These are phyloP conservation scores for Polytrichum commune DNA, from an alignment of 225 moss, liverwort and hornwort species.

Conservation along the genomic window DNA sequence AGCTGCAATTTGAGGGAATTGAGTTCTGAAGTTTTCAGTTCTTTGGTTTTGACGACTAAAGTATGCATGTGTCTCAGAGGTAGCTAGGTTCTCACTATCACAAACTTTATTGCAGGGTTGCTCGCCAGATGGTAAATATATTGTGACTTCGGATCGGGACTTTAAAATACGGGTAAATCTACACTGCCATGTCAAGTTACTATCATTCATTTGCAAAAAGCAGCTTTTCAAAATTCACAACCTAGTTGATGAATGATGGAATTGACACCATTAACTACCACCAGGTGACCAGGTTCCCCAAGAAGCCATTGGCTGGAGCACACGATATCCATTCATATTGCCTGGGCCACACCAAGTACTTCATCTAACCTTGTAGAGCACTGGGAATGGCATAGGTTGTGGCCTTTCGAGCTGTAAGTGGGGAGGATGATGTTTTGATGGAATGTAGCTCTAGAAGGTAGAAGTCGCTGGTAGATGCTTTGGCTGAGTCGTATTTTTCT, in stretches of 20 bases:
- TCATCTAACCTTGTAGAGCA: not conserved
- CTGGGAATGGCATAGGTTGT: too few relatives aligned
- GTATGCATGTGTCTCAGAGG: not conserved
- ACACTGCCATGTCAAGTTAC: constrained; percentile 2
- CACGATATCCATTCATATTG: constrained; percentile 94
- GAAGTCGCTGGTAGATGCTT: too few relatives aligned
- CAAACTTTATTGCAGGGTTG: constrained; percentile 50
- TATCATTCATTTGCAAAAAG: not conserved
- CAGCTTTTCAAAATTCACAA: constrained; percentile 1
- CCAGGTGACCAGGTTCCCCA: constrained; percentile 75
- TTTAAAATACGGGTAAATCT: constrained; percentile 85
- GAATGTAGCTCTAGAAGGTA: too few relatives aligned
- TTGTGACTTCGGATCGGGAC: constrained; percentile 88
- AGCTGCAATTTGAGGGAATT: too few relatives aligned
- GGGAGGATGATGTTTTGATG: too few relatives aligned
- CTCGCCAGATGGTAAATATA: constrained; percentile 73
- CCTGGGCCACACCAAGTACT: constrained; percentile 85
- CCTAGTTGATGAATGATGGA: too few relatives aligned
- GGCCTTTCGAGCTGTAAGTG: too few relatives aligned
- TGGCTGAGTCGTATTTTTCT: too few relatives aligned
- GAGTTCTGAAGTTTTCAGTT: too few relatives aligned
- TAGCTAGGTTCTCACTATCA: not conserved
- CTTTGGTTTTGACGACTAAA: too few relatives aligned
- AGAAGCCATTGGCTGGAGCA: constrained; percentile 62
- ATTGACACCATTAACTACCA: not conserved